A percentile compares a stretch with the other conserved stretches of the same genome.
Evolutionary conservation across 2,329 filamentous ascomycete species (phyloP).

Genomic region (Curvularia spicifera): DNA sequence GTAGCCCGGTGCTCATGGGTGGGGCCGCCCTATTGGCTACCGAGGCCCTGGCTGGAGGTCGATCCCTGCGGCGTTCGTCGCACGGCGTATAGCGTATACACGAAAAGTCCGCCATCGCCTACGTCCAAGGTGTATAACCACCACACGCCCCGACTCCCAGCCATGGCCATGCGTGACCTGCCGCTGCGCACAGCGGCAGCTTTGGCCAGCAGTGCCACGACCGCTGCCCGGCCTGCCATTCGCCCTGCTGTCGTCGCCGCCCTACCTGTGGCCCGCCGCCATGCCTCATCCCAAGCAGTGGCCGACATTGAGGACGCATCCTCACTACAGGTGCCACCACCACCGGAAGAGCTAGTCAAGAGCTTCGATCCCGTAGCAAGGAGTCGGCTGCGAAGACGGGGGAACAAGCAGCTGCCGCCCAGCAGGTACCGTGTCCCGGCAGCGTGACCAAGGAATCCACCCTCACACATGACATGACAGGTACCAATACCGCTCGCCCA

Average conservation of each 20-base stretch:
- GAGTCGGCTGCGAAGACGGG: conserved; percentile 51
- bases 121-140: conserved; percentile 5
- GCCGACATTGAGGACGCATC: conserved; percentile 57
- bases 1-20: conserved; percentile 15
- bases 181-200: conserved; percentile 38
- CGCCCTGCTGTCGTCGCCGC: conserved; percentile 21
- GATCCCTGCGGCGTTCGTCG: conserved; percentile 24
- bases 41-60: conserved; percentile 1
- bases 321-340: conserved; percentile 51
- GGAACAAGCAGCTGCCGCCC: conserved; percentile 55
- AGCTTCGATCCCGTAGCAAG: conserved; percentile 58
- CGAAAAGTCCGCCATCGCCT: conserved; percentile 23
- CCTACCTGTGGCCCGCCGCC: conserved; percentile 49
- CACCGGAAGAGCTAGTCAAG: conserved; percentile 52
- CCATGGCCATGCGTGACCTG: conserved; percentile 50
- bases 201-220: conserved; percentile 33
- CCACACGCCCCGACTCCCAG: conserved; percentile 21
- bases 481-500: conserved; percentile 93
- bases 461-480: conserved; percentile 59
- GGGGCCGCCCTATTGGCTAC: conserved; percentile 20
- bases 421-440: conserved; percentile 56
- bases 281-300: conserved; percentile 55
- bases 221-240: conserved; percentile 34
- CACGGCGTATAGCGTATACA: conserved; percentile 14
- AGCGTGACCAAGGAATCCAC: neutral